phyloP scores from a whole-genome alignment of 345 rosid species.

The Adansonia digitata region DNA sequence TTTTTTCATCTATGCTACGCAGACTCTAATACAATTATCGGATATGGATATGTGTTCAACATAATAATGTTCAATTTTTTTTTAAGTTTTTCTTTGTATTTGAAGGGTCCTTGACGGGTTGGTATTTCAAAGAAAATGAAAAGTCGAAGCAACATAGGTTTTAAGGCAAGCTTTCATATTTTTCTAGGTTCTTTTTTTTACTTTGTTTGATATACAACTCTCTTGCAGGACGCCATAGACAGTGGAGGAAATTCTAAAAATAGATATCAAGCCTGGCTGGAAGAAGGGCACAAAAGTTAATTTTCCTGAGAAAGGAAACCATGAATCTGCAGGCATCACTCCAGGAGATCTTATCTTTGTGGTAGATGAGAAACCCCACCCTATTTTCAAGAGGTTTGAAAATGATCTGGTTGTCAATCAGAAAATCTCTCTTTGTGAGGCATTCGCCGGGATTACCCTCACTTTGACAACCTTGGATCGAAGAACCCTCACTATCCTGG shows the following conservation, averaged over 20 bases:
- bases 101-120: too few species aligned
- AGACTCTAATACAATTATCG: too few species aligned
- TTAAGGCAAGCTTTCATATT: not conserved
- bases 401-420: constrained; percentile 54
- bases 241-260: constrained; percentile 64
- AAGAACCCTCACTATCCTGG: constrained; percentile 42
- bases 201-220: constrained; percentile 2
- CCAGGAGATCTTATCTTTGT: constrained; percentile 71
- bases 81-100: too few species aligned
- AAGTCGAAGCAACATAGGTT: not conserved
- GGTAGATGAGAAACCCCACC: constrained; percentile 70
- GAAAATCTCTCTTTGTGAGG: constrained; percentile 52
- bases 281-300: constrained; percentile 81
- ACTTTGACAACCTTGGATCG: constrained; percentile 60
- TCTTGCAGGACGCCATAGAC: constrained; percentile 45
- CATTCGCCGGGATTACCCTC: constrained; percentile 53
- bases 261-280: constrained; percentile 77
- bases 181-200: not conserved
- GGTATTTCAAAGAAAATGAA: too few species aligned
- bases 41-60: too few species aligned
- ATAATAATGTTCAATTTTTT: too few species aligned
- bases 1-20: not conserved
- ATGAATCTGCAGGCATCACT: constrained; percentile 47
- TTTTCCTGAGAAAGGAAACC: constrained; percentile 77
- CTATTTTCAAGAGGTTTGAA: constrained; percentile 53